phyloP scores from a whole-genome alignment of 2,329 filamentous ascomycete species.

The Penicillium sp. region DNA sequence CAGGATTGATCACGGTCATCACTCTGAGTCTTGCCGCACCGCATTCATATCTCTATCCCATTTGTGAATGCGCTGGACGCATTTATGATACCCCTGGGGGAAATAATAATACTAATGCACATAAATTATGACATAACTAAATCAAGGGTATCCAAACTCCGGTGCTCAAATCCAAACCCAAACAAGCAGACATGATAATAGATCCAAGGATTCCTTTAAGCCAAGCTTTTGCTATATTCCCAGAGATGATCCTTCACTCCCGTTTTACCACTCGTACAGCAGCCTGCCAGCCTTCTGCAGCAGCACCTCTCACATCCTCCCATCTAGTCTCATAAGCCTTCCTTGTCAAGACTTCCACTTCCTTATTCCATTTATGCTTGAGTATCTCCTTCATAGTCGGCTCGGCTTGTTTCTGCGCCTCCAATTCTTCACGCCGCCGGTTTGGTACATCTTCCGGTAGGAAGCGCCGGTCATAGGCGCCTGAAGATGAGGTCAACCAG shows the following conservation, averaged over 20 bases:
- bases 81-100: neutral
- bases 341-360: conserved; percentile 64
- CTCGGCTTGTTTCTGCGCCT: neutral
- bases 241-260: conserved; percentile 23
- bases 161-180: conserved; percentile 13
- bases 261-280: conserved; percentile 31
- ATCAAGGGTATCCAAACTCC: conserved; percentile 28
- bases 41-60: neutral
- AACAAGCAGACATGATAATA: conserved; percentile 12
- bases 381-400: conserved; percentile 62
- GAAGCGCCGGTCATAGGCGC: conserved; percentile 36
- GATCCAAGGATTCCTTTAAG: conserved; percentile 2
- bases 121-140: conserved; percentile 7
- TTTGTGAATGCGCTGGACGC: conserved; percentile 5
- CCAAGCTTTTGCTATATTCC: neutral
- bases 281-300: conserved; percentile 54
- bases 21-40: neutral
- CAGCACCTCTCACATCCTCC: conserved; percentile 53
- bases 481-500: conserved; percentile 36
- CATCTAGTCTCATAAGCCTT: conserved; percentile 67
- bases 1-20: neutral
- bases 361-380: conserved; percentile 76
- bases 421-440: conserved; percentile 10
- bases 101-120: conserved; percentile 8
- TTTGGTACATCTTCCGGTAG: conserved; percentile 13